A percentile compares a stretch with the other conserved stretches of the same genome.
Evolutionary conservation across 805 yeast species (phyloP).

Genomic region (Candida sanyiensis): DNA sequence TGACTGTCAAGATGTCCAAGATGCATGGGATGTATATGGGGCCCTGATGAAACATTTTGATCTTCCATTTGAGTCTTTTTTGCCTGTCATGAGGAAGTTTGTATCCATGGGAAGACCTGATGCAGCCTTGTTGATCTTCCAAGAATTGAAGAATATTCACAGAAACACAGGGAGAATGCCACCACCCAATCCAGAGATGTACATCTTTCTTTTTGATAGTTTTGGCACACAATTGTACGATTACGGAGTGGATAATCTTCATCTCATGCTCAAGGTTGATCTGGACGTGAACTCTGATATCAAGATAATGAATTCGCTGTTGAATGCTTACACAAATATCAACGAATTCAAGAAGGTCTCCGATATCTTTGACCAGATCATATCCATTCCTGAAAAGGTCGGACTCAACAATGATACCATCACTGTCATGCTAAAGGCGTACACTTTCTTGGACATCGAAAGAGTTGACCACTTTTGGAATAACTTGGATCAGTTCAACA

Average conservation of each 20-base stretch:
- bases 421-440: conserved; percentile 59
- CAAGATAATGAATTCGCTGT: conserved; percentile 50
- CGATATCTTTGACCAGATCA: conserved; percentile 55
- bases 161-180: conserved; percentile 43
- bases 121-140: conserved; percentile 56
- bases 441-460: conserved; percentile 46
- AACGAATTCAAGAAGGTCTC: conserved; percentile 51
- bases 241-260: conserved; percentile 62
- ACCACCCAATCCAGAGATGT: conserved; percentile 52
- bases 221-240: conserved; percentile 56
- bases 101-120: conserved; percentile 49
- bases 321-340: conserved; percentile 58
- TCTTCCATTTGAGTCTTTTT: conserved; percentile 53
- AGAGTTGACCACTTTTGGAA: conserved; percentile 61
- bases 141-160: conserved; percentile 50
- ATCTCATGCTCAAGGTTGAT: conserved; percentile 61
- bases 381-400: conserved; percentile 46
- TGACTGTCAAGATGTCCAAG: conserved; percentile 34
- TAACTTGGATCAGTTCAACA: conserved; percentile 40
- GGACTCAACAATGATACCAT: conserved; percentile 56
- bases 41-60: conserved; percentile 48
- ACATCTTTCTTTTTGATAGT: conserved; percentile 50
- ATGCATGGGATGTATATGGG: conserved; percentile 52
- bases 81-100: conserved; percentile 53
- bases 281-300: conserved; percentile 49